A percentile compares a stretch with the other conserved stretches of the same genome.
phyloP scores from a whole-genome alignment of 1,139 yeast genomes.

The Suhomyces coccinellae region DNA sequence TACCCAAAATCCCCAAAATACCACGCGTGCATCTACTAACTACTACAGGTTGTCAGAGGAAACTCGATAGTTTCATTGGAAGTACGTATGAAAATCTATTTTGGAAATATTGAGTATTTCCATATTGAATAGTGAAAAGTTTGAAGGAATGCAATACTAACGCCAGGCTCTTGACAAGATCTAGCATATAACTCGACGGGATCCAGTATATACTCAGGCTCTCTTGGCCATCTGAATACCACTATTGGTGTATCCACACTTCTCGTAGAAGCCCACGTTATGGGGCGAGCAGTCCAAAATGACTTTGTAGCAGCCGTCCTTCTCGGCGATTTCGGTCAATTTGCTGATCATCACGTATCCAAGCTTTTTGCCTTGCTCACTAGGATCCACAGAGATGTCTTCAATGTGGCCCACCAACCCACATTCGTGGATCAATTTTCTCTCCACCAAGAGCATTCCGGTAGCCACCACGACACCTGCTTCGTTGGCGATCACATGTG shows the following conservation, averaged over 20 bases:
- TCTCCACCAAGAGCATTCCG: slow-evolving; percentile 55
- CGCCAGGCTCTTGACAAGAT: slow-evolving; percentile 27
- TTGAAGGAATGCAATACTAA: slow-evolving; percentile 1
- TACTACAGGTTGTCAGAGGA: slow-evolving; percentile 53
- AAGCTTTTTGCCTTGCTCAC: slow-evolving; percentile 80
- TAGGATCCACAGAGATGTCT: slow-evolving; percentile 78
- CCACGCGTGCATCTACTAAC: slow-evolving; percentile 27
- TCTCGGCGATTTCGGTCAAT: slow-evolving; percentile 59
- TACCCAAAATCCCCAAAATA: slow-evolving; percentile 11
- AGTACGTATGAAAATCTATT: slow-evolving; percentile 30
- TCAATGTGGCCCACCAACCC: slow-evolving; percentile 93
- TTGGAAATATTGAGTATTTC: too few relatives aligned
- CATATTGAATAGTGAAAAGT: not conserved
- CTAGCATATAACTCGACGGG: slow-evolving; percentile 19
- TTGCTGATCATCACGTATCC: slow-evolving; percentile 68
- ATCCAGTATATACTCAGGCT: slow-evolving; percentile 16
- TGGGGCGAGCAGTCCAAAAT: slow-evolving; percentile 84
- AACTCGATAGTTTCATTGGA: slow-evolving; percentile 61
- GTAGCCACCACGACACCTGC: slow-evolving; percentile 49
- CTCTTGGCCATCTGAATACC: slow-evolving; percentile 72
- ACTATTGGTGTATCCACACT: slow-evolving; percentile 67
- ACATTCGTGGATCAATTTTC: slow-evolving; percentile 70
- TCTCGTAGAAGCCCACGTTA: slow-evolving; percentile 83
- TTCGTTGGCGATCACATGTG: slow-evolving; percentile 57
- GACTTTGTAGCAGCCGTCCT: slow-evolving; percentile 78